phyloP scores from a whole-genome alignment of 257 asterid species.

The Solanum corneliomulleri region DNA sequence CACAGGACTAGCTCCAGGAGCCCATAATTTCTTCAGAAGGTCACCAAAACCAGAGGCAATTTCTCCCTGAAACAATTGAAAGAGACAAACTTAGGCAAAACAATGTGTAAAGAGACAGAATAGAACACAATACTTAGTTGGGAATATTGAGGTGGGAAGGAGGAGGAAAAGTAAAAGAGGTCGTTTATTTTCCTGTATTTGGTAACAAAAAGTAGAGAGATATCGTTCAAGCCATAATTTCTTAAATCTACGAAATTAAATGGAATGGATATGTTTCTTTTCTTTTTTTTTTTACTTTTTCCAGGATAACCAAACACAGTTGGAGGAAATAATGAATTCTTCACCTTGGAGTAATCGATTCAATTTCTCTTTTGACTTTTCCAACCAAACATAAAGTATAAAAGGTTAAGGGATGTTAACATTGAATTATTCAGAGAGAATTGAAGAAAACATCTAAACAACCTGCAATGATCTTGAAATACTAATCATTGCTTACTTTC shows the following conservation, averaged over 20 bases:
- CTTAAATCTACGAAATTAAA: background rate
- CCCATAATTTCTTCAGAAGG: conserved; percentile 84
- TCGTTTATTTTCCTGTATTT: background rate
- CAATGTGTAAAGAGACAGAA: background rate
- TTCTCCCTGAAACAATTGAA: conserved; percentile 56
- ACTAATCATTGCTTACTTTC: conserved; percentile 39
- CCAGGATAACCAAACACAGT: background rate
- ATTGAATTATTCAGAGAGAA: conserved; percentile 8
- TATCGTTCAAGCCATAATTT: background rate
- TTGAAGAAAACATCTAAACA: background rate
- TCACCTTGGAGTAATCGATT: background rate
- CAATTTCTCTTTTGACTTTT: background rate
- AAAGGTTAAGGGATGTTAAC: background rate
- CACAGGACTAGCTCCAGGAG: conserved; percentile 83
- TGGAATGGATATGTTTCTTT: background rate
- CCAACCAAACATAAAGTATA: background rate
- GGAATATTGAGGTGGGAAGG: background rate
- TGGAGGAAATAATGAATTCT: background rate
- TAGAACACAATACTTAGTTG: background rate
- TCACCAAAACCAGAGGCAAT: conserved; percentile 94
- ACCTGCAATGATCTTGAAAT: conserved; percentile 1
- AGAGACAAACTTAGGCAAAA: background rate
- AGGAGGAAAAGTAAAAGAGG: background rate
- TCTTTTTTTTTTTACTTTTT: background rate
- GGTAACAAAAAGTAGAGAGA: background rate